Evolutionary conservation across 805 yeast species (phyloP).

Genomic region (Cyberlindnera mycetangii): DNA sequence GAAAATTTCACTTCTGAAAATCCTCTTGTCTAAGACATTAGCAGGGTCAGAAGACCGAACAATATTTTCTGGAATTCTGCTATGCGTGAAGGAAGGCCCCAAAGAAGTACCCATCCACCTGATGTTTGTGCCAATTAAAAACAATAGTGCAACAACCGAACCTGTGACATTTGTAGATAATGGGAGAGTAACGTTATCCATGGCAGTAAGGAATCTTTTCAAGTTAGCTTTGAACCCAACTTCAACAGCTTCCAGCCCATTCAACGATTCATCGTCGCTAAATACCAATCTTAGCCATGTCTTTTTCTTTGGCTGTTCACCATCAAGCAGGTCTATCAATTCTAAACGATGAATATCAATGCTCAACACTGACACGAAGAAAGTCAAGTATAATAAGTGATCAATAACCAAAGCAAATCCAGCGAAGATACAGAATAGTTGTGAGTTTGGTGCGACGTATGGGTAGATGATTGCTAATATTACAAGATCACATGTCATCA

Average conservation of each 20-base stretch:
- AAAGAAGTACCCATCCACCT: conserved; percentile 32
- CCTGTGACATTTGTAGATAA: conserved; percentile 32
- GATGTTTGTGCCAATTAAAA: conserved; percentile 30
- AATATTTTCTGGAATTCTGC: background rate
- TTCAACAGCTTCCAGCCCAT: conserved; percentile 4
- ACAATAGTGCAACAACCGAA: conserved; percentile 26
- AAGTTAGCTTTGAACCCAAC: background rate
- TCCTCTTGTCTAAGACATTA: conserved; percentile 20
- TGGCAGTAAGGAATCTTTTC: background rate
- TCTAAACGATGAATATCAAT: conserved; percentile 67
- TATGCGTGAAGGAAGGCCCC: background rate
- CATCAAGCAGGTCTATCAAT: conserved; percentile 47
- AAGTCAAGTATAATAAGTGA: conserved; percentile 60
- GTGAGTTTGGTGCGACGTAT: conserved; percentile 32
- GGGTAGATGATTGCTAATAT: conserved; percentile 30
- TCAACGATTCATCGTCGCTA: conserved; percentile 6
- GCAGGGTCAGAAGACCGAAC: conserved; percentile 4
- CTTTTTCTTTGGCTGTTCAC: conserved; percentile 1
- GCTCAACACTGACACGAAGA: conserved; percentile 59
- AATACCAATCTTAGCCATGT: conserved; percentile 9
- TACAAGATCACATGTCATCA: conserved; percentile 30
- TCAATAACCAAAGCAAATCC: conserved; percentile 51
- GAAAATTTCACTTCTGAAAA: conserved; percentile 21
- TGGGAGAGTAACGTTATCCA: conserved; percentile 30
- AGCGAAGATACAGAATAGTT: conserved; percentile 44